phyloP scores from a whole-genome alignment of 2,329 filamentous ascomycete genomes.

The Alternaria consortialis region DNA sequence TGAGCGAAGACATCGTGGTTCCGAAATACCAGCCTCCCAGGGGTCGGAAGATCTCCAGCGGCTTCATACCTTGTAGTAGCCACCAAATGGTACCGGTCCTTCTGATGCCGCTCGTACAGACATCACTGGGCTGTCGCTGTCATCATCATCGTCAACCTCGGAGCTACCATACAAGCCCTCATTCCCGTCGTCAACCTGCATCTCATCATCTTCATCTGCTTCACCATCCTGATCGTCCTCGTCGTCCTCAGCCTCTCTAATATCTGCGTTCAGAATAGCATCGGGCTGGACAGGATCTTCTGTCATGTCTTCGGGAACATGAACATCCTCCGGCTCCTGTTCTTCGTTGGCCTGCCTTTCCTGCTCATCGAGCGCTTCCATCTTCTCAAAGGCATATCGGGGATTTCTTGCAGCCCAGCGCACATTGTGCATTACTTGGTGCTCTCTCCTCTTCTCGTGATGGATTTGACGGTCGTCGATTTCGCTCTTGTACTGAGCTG shows the following conservation, averaged over 20 bases:
- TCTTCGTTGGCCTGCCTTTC: slow-evolving; percentile 12
- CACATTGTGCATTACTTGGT: slow-evolving; percentile 44
- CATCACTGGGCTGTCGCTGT: slow-evolving; percentile 20
- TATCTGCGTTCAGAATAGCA: slow-evolving; percentile 33
- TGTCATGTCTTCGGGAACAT: slow-evolving; percentile 44
- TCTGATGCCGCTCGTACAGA: slow-evolving; percentile 26
- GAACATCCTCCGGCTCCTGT: slow-evolving; percentile 31
- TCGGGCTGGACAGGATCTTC: slow-evolving; percentile 41
- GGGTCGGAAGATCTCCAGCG: neutral
- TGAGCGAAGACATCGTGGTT: neutral
- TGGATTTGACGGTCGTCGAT: slow-evolving; percentile 34
- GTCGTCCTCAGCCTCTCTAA: slow-evolving; percentile 28
- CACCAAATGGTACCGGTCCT: slow-evolving; percentile 36
- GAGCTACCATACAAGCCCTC: slow-evolving; percentile 28
- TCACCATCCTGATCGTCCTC: slow-evolving; percentile 28
- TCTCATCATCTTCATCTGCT: slow-evolving; percentile 24
- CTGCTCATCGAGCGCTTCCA: slow-evolving; percentile 27
- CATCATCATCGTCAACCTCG: slow-evolving; percentile 27
- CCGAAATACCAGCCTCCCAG: no score
- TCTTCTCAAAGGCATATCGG: slow-evolving; percentile 45
- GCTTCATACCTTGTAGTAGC: slow-evolving; percentile 30
- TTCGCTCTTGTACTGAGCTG: slow-evolving; percentile 40
- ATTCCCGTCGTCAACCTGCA: slow-evolving; percentile 20
- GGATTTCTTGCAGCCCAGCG: slow-evolving; percentile 46
- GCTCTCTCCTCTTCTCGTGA: slow-evolving; percentile 38